Percentiles rank a stretch among this genome's conserved stretches.
Evolutionary conservation across 768 basidiomycete genomes (phyloP).

Genomic region (Guyanaporus albipodus): DNA sequence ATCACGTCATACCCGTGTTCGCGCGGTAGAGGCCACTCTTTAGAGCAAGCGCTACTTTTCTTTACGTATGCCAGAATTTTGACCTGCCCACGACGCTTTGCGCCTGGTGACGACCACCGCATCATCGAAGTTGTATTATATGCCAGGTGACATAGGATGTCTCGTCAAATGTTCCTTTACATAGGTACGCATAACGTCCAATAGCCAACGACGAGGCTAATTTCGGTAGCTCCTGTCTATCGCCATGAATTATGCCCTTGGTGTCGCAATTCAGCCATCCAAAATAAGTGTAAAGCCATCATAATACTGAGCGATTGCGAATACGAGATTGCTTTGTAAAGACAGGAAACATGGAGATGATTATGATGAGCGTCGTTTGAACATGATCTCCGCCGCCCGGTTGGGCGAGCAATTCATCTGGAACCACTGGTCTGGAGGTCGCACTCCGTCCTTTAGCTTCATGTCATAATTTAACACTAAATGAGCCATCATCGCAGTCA

Average conservation of each 20-base stretch:
- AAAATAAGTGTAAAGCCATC: constrained; percentile 8
- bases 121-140: too few relatives aligned
- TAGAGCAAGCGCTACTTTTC: background rate
- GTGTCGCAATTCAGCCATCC: constrained; percentile 1
- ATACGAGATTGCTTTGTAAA: constrained; percentile 10
- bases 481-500: constrained; percentile 41
- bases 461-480: constrained; percentile 41
- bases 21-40: too few relatives aligned
- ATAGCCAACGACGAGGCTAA: constrained; percentile 3
- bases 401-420: constrained; percentile 36
- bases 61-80: too few relatives aligned
- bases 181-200: too few relatives aligned
- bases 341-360: constrained; percentile 5
- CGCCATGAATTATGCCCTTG: constrained; percentile 9
- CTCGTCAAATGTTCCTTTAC: background rate
- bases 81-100: background rate
- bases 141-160: too few relatives aligned
- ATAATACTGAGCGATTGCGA: constrained; percentile 7
- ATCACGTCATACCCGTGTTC: too few relatives aligned
- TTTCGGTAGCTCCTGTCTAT: constrained; percentile 16
- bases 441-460: constrained; percentile 32
- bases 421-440: constrained; percentile 35
- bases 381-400: constrained; percentile 34
- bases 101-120: background rate
- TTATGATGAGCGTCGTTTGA: constrained; percentile 28